Evolutionary conservation across 352 stramenopile species (phyloP).

Genomic region (Pythium myriotylum): DNA sequence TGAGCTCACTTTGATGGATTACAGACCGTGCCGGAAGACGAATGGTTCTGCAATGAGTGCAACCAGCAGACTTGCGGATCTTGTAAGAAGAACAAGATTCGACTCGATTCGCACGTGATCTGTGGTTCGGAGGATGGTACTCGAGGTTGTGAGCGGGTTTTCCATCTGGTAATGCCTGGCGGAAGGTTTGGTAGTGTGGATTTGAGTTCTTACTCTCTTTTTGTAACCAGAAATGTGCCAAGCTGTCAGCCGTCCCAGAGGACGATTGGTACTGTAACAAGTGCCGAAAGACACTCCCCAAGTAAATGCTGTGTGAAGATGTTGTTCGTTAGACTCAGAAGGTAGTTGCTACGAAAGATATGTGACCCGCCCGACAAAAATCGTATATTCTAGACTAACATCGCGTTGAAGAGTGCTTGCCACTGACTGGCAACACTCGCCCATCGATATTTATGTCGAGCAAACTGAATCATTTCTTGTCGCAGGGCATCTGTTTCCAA

Average conservation of each 20-base stretch:
- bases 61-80: constrained; percentile 76
- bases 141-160: constrained; percentile 85
- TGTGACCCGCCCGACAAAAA: constrained; percentile 6
- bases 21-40: constrained; percentile 59
- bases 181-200: not conserved
- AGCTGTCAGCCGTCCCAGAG: constrained; percentile 71
- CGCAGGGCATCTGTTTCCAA: constrained; percentile 35
- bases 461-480: constrained; percentile 61
- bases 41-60: constrained; percentile 91
- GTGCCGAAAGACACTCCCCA: constrained; percentile 49
- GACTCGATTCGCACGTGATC: constrained; percentile 89
- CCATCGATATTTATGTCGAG: constrained; percentile 56
- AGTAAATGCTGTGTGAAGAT: constrained; percentile 11
- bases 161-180: constrained; percentile 71
- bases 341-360: constrained; percentile 1
- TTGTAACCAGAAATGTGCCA: constrained; percentile 77
- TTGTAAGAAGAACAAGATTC: constrained; percentile 89
- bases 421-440: constrained; percentile 56
- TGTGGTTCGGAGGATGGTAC: constrained; percentile 88
- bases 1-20: not conserved
- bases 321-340: not conserved
- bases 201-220: constrained; percentile 12
- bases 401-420: constrained; percentile 39
- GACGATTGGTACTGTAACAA: constrained; percentile 91
- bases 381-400: constrained; percentile 24